phyloP scores from a whole-genome alignment of 2,329 filamentous ascomycete genomes.

The Pseudopyricularia cyperi region DNA sequence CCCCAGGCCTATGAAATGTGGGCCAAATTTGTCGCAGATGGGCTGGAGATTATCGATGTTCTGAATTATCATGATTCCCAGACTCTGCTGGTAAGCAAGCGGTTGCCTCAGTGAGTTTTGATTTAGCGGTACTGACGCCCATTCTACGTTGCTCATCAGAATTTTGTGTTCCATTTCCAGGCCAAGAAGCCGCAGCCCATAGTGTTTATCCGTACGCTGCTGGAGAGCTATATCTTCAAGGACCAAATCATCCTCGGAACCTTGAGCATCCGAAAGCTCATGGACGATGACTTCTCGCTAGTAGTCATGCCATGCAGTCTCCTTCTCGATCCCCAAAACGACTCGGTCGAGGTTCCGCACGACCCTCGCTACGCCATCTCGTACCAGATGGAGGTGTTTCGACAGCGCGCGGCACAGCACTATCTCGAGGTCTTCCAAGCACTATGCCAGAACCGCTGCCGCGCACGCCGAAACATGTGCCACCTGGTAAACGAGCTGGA shows the following conservation, averaged over 20 bases:
- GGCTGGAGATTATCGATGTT: slow-evolving; percentile 53
- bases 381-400: slow-evolving; percentile 58
- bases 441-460: slow-evolving; percentile 80
- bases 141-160: too few species aligned
- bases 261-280: slow-evolving; percentile 57
- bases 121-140: too few species aligned
- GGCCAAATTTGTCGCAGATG: slow-evolving; percentile 58
- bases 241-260: slow-evolving; percentile 56
- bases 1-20: slow-evolving; percentile 60
- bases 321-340: slow-evolving; percentile 61
- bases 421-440: slow-evolving; percentile 77
- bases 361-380: slow-evolving; percentile 65
- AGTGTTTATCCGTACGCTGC: slow-evolving; percentile 68
- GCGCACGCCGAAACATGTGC: slow-evolving; percentile 77
- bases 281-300: slow-evolving; percentile 72
- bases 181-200: slow-evolving; percentile 70
- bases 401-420: slow-evolving; percentile 48
- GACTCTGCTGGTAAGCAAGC: slow-evolving; percentile 47
- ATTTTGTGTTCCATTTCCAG: slow-evolving; percentile 62
- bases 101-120: neutral
- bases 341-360: slow-evolving; percentile 59
- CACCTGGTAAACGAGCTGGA: slow-evolving; percentile 80
- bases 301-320: slow-evolving; percentile 59
- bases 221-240: slow-evolving; percentile 65
- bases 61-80: slow-evolving; percentile 55